These are phyloP conservation scores for Krasilnikovozyma curviuscula DNA, from an alignment of 768 basidiomycete species.

Conservation along the genomic window DNA sequence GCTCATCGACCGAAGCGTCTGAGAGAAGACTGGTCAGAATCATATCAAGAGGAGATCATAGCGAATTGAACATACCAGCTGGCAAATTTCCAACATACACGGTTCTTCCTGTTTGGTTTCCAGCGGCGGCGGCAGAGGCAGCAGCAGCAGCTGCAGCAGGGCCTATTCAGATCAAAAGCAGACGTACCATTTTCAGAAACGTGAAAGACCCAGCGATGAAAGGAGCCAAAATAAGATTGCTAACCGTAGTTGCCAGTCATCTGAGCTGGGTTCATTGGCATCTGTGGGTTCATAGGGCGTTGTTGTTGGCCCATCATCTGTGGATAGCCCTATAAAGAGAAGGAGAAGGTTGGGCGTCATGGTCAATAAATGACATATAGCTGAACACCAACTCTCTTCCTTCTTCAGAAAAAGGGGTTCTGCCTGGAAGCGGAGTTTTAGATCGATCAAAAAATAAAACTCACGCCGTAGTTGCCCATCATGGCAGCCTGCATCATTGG, in stretches of 20 bases:
- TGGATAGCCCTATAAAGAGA: too few relatives aligned
- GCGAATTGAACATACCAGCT: constrained; percentile 27
- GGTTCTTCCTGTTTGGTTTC: constrained; percentile 54
- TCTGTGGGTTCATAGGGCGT: neutral
- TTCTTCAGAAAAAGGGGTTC: too few relatives aligned
- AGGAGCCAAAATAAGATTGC: neutral
- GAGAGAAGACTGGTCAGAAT: too few relatives aligned
- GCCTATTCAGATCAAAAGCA: neutral
- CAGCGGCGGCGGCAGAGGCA: constrained; percentile 45
- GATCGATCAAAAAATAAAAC: too few relatives aligned
- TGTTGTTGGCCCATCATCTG: too few relatives aligned
- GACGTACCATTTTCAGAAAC: neutral
- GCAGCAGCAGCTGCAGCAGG: constrained; percentile 63
- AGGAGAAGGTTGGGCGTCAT: neutral
- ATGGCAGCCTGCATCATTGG: too few relatives aligned
- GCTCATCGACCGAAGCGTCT: constrained; percentile 90
- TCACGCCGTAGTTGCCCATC: too few relatives aligned
- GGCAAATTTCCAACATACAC: constrained; percentile 96
- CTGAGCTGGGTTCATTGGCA: constrained; percentile 18
- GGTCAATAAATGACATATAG: constrained; percentile 20
- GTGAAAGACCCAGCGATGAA: neutral
- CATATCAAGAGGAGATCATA: neutral
- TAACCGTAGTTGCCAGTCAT: constrained; percentile 48
- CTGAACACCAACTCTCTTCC: neutral
- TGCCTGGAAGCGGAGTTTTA: too few relatives aligned